Base-by-base conservation (phyloP, 2,329 filamentous ascomycete species). In the Cytospora leucostoma region DNA sequence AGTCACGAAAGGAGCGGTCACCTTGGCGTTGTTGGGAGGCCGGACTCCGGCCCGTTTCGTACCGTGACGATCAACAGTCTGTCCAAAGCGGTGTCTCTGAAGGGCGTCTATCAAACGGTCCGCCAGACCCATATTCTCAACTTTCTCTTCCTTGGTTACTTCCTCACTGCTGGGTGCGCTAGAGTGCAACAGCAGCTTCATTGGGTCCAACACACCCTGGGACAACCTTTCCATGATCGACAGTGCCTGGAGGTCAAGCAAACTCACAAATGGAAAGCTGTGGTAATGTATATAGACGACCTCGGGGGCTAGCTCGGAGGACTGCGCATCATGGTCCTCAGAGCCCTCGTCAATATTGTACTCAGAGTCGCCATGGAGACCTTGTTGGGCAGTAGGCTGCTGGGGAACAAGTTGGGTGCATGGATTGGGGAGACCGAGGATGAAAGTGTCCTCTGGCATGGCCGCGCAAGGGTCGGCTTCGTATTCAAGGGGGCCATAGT, bases 401-500 rank as follows among this genome's bases (percentile, higher is more conserved):
- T 27, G 27, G 27, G 27, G 4, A 27, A 2, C 27, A 27, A 59
- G 19, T 38, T 17, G 0, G 19, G 35, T 2, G 35, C 34, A 1
- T 55, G 19, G 8, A 10, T 61, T 52, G 7, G 44, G 37, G 2
- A 27, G 37, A 19, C 27, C 6, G 1, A 63, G 13, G 2, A 47
- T 47, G 4, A 58, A 33, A 5, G n/a, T 21, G 3, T 49, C 27
- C 5, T 49, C 7, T 0, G 35, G 49, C 1, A 21, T n/a, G 4
- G 21, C 15, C 4, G 55, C 53, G 21, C 64, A 65, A 10, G 64
- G 64, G 5, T 65, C 64, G 6, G n/a, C 40, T 52, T 65, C 64
- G 15, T 33, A 63, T 10, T 56, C 15, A 1, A 65, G 38, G 27
- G 27, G 27, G 13, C 1, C 6, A 0, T 12, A 4, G 11, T 17